These are phyloP conservation scores for Candida bentonensis DNA, from an alignment of 805 yeast species.

Conservation along the genomic window DNA sequence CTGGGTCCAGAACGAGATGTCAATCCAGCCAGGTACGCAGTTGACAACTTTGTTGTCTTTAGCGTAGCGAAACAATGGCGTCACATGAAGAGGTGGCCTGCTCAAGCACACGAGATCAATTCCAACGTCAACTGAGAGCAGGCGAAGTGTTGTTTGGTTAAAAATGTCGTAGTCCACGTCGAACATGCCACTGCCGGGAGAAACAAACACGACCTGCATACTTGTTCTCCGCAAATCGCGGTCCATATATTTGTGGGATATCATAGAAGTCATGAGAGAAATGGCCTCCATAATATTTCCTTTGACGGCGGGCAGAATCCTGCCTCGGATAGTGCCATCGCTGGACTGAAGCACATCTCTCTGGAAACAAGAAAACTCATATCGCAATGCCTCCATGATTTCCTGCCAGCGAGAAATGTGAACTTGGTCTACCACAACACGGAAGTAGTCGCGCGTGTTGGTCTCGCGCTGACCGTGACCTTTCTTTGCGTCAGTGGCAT, in stretches of 20 bases:
- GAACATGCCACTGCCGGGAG: slow-evolving; percentile 88
- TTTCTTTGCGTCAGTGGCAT: slow-evolving; percentile 19
- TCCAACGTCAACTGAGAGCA: slow-evolving; percentile 69
- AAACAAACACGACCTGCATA: slow-evolving; percentile 74
- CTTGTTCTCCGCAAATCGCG: slow-evolving; percentile 81
- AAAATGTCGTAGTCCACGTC: slow-evolving; percentile 79
- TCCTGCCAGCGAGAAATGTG: slow-evolving; percentile 80
- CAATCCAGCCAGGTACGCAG: slow-evolving; percentile 91
- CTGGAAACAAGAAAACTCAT: slow-evolving; percentile 73
- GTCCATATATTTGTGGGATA: slow-evolving; percentile 64
- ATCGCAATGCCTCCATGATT: slow-evolving; percentile 74
- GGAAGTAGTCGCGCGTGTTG: slow-evolving; percentile 62
- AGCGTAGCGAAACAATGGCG: slow-evolving; percentile 67
- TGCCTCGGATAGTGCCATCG: slow-evolving; percentile 38
- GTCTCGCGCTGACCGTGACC: slow-evolving; percentile 60
- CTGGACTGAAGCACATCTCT: slow-evolving; percentile 48
- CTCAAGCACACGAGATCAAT: slow-evolving; percentile 80
- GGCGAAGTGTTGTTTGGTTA: slow-evolving; percentile 57
- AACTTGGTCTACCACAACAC: slow-evolving; percentile 93
- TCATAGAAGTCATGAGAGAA: slow-evolving; percentile 65
- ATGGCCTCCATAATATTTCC: slow-evolving; percentile 83
- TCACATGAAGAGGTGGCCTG: slow-evolving; percentile 82
- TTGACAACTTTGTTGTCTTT: slow-evolving; percentile 24
- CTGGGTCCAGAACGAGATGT: slow-evolving; percentile 79
- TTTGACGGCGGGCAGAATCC: slow-evolving; percentile 71